These are phyloP conservation scores for Escallonia herrerae DNA, from an alignment of 129 eudicot genomes.

Conservation along the genomic window DNA sequence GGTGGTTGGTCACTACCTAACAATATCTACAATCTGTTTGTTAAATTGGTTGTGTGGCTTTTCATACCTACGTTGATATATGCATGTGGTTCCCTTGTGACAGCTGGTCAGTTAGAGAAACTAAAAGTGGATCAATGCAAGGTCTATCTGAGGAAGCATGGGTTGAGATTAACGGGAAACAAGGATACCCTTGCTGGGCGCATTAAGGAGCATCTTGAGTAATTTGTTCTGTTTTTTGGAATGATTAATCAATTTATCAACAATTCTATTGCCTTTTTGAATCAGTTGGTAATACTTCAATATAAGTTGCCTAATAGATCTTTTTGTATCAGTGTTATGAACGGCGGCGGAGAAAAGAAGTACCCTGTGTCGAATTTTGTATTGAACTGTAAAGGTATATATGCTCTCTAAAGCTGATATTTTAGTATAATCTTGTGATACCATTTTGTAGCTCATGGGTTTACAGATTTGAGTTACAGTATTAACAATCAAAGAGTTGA, in stretches of 20 bases:
- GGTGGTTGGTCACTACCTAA: slow-evolving; percentile 20
- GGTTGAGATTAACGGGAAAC: slow-evolving; percentile 70
- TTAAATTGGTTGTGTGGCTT: not conserved
- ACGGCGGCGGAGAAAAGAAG: slow-evolving; percentile 69
- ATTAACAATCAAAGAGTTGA: too few species aligned
- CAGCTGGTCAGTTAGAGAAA: slow-evolving; percentile 59
- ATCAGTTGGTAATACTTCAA: not conserved
- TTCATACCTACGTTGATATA: not conserved
- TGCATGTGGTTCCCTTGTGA: not conserved
- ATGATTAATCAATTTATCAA: not conserved
- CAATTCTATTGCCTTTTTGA: not conserved
- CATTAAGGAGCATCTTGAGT: slow-evolving; percentile 81
- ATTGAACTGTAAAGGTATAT: slow-evolving; percentile 73
- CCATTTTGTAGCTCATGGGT: not conserved
- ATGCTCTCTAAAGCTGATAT: not conserved
- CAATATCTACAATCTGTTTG: slow-evolving; percentile 7
- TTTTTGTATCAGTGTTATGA: slow-evolving; percentile 38
- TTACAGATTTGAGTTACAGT: too few species aligned
- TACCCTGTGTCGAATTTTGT: slow-evolving; percentile 77
- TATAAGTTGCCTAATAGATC: not conserved
- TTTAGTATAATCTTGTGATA: not conserved
- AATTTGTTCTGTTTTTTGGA: not conserved
- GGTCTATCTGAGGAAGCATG: slow-evolving; percentile 70
- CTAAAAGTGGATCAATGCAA: slow-evolving; percentile 86
- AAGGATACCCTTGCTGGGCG: slow-evolving; percentile 58